Percentiles rank a stretch among this genome's conserved stretches.
Conservation (phyloP, 331 rosid species). For the Malus hybrid region DNA sequence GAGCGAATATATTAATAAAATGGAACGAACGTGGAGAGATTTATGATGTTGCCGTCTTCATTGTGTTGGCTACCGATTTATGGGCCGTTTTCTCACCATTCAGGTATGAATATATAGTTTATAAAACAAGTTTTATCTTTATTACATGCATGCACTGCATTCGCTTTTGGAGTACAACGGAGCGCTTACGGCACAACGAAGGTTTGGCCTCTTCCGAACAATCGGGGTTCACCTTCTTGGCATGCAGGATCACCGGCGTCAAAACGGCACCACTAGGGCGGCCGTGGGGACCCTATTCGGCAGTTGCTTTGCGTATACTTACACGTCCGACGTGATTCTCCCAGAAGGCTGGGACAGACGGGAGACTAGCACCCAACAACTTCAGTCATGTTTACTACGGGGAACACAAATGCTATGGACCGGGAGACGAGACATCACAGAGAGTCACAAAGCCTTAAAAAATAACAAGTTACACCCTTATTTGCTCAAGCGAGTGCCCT, state of each 20-base stretch:
- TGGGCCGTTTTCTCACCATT: background rate
- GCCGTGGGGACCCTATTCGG: background rate
- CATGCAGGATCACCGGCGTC: background rate
- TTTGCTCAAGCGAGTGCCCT: background rate
- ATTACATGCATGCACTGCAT: background rate
- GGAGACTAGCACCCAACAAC: background rate
- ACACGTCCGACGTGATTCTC: background rate
- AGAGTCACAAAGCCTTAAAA: background rate
- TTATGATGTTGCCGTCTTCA: background rate
- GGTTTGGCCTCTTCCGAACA: background rate
- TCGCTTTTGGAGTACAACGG: background rate
- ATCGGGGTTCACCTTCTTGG: background rate
- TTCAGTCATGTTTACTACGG: background rate
- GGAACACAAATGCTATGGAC: background rate
- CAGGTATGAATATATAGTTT: accelerated
- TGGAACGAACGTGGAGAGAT: background rate
- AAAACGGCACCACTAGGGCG: background rate
- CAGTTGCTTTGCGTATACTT: background rate
- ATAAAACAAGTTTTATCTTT: too few species aligned
- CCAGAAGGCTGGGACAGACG: background rate
- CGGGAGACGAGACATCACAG: background rate
- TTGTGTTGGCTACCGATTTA: background rate
- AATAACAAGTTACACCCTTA: background rate
- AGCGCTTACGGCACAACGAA: background rate
- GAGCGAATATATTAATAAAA: too few species aligned